Evolutionary conservation across 2,329 filamentous ascomycete genomes (phyloP).

Genomic region (Fusarium oxysporum): DNA sequence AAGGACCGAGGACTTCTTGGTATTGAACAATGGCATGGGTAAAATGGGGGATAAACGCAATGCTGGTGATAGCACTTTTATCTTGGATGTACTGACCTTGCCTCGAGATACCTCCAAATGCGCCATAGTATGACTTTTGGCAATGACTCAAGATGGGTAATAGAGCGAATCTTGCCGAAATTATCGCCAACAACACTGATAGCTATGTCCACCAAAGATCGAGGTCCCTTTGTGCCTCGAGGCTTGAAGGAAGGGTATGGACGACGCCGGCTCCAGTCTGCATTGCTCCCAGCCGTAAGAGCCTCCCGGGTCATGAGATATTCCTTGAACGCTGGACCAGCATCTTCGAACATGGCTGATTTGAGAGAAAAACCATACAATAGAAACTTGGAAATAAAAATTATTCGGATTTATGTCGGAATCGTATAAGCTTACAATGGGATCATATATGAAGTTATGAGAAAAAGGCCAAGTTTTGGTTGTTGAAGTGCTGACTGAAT

Average conservation of each 20-base stretch:
- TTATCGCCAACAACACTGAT: constrained; percentile 53
- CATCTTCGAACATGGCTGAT: constrained; percentile 49
- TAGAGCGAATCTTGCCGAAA: constrained; percentile 49
- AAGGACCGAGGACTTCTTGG: too few species aligned
- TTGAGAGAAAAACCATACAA: too few species aligned
- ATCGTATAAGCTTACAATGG: neutral
- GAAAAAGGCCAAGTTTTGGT: neutral
- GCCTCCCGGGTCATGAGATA: constrained; percentile 49
- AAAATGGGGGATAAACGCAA: too few species aligned
- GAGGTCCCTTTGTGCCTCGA: constrained; percentile 48
- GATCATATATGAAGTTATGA: neutral
- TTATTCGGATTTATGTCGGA: neutral
- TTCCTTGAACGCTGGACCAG: constrained; percentile 54
- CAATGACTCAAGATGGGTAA: constrained; percentile 50
- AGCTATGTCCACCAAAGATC: constrained; percentile 55
- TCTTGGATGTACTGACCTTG: constrained; percentile 49
- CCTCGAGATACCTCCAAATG: constrained; percentile 55
- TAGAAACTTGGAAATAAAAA: neutral
- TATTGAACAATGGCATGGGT: too few species aligned
- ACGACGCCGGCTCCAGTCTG: constrained; percentile 53
- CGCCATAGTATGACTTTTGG: constrained; percentile 51
- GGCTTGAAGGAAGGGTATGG: constrained; percentile 46
- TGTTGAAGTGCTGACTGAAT: neutral
- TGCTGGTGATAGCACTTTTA: too few species aligned
- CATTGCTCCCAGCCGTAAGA: constrained; percentile 36